Base-by-base conservation (phyloP, 768 basidiomycete genomes). In the Fistulinella prunicolor region DNA sequence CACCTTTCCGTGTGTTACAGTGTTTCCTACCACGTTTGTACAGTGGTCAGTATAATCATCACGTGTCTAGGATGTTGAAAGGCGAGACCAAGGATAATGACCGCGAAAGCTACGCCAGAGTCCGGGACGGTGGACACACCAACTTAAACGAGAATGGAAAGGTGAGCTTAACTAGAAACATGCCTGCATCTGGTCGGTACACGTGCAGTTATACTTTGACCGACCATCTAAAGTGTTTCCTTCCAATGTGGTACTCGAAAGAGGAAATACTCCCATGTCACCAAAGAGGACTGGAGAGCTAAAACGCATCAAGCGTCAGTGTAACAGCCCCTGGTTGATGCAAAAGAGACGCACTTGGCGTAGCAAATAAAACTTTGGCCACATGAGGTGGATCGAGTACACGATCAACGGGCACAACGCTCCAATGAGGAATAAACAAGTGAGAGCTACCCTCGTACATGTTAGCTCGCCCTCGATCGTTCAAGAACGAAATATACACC, bases 371-470 rank as follows among this genome's bases (percentile, higher is more conserved):
- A 77, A 60, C 76, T 73, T 48, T 83, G 87, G 85, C 71, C 76
- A 92, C 58, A 72, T 78, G 58, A 73, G 66, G 44, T 74, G 69
- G 47, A 84, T 57, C 51, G 81, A 51, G 59, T 77, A 89, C 32
- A 77, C 73, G 39, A 78, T 44, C 47, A 77, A 24, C 0, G 89
- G 89, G 43, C 78, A 74, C 42, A 83, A 9, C 41, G 82, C 76
- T 16, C 91, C 91, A 46, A 86, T 60, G 48, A 89, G 77, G 85
- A 93, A 93, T 71, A 88, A 90, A 63, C 81, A 82, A 3, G 76
- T 59, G n/a, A 90, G 74, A 45, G 21, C 65, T 63, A 2, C 30
- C 9, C n/a, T 5, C 28, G 21, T 44, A 42, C 32, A n/a, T 13
- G 42, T 61, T 24, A 37, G 43, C 8, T 17, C 24, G 3, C n/a